Evolutionary conservation across 257 asterid genomes (phyloP).

Genomic region (Coffea eugenioides): DNA sequence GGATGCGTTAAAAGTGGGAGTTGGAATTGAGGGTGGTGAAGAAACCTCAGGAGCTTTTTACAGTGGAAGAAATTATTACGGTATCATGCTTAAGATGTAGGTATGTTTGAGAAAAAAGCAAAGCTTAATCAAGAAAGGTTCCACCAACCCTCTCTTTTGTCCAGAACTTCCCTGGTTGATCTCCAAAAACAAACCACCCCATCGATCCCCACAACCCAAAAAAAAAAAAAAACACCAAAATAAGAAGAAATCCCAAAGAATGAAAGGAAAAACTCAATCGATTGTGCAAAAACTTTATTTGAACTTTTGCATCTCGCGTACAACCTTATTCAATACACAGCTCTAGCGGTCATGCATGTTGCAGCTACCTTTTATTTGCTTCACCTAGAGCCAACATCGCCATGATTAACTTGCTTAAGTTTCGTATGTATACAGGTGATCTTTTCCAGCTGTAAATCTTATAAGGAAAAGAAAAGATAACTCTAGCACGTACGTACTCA

Average conservation of each 20-base stretch:
- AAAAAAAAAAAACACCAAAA: background rate
- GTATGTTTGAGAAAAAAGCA: slow-evolving; percentile 4
- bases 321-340: background rate
- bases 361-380: no score
- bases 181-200: background rate
- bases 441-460: no score
- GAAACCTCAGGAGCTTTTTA: background rate
- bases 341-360: background rate
- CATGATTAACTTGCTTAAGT: background rate
- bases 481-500: background rate
- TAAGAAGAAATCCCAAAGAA: background rate
- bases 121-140: background rate
- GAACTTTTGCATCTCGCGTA: no score
- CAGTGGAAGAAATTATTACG: slow-evolving; percentile 24
- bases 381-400: no score
- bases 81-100: slow-evolving; percentile 21
- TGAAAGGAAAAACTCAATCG: no score
- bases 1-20: slow-evolving; percentile 11
- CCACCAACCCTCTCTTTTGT: background rate
- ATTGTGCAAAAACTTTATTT: no score
- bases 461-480: no score
- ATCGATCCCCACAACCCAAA: background rate
- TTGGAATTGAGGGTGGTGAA: slow-evolving; percentile 5
- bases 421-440: background rate
- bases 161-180: background rate